Percentiles rank a stretch among this genome's conserved stretches.
These are phyloP conservation scores for Venturia asperata DNA, from an alignment of 2,329 filamentous ascomycete species.

Conservation along the genomic window DNA sequence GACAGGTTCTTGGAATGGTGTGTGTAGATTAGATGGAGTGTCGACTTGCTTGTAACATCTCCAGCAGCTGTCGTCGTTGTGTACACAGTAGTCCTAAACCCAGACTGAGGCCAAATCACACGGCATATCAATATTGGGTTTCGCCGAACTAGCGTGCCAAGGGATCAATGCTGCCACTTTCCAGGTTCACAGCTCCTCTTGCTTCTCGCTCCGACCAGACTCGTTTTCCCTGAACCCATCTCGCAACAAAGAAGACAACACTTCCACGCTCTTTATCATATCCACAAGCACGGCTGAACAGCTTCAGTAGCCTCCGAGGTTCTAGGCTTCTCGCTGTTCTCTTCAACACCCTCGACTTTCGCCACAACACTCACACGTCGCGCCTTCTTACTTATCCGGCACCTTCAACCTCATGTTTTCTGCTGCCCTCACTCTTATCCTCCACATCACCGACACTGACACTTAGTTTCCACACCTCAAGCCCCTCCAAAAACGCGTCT, in stretches of 20 bases:
- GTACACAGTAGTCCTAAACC: slow-evolving; percentile 4
- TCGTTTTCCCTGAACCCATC: not conserved
- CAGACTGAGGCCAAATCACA: not conserved
- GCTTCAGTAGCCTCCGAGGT: not conserved
- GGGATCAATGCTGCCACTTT: too few species aligned
- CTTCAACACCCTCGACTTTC: slow-evolving; percentile 1
- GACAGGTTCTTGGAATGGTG: not conserved
- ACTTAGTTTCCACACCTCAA: not conserved
- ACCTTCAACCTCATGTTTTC: slow-evolving; percentile 14
- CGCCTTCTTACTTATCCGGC: slow-evolving; percentile 1
- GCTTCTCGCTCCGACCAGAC: not conserved
- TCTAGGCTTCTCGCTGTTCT: not conserved
- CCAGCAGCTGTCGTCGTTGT: slow-evolving; percentile 1
- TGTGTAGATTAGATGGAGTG: not conserved
- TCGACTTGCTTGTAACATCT: not conserved
- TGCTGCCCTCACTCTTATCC: not conserved
- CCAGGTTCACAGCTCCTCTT: not conserved
- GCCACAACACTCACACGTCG: slow-evolving; percentile 3
- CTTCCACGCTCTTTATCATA: slow-evolving; percentile 4
- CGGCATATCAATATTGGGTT: slow-evolving; percentile 1
- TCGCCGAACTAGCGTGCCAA: slow-evolving; percentile 3
- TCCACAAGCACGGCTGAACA: not conserved
- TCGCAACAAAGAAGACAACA: not conserved
- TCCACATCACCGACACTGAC: slow-evolving; percentile 11
- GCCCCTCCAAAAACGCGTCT: not conserved